Evolutionary conservation across 441 rosid genomes (phyloP), one percentile per base, ranked within the genome.

Genomic region (Pelargonium australe): DNA sequence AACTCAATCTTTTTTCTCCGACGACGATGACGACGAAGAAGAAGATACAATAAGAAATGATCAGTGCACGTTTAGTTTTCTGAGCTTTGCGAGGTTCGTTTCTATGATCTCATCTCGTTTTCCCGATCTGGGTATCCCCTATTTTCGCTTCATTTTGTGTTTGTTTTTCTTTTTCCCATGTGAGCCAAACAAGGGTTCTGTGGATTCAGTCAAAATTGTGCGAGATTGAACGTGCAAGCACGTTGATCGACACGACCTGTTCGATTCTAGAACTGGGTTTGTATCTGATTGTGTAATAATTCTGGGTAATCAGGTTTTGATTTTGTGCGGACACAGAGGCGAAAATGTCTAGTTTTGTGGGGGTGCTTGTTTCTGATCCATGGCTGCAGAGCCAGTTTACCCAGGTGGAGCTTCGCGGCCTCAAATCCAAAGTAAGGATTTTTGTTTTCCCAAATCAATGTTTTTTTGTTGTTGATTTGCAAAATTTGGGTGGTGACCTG

Each of bases 321-420:
- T 62, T 62, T 20, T 20, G 4, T 51, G 31, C 31, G 12, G 13
- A 47, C 10, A 69, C 37, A 41, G 65, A 76, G 64, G 68, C 66
- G 51, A 75, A 68, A 41, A 95, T 95, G 99, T 85, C 99, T 73
- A 82, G 88, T 83, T 95, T 82, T 79, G 95, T 84, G 71, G 99
- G 99, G 55, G 90, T 95, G 16, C 70, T 86, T 70, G 96, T 95
- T 72, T 90, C 98, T 78, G 99, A 95, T 92, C 95, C 89, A 79
- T 85, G 90, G 98, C 91, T 95, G 70, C 99, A 95, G 65, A 85
- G 98, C 78, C 98, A 95, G 77, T 95, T 95, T 88, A 95, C 99
- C 66, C 99, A 95, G 81, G 98, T 95, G 40, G 96, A 95, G 81
- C 84, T 92, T 17, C 96, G 98, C 10, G 84, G 95, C 51, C 96